Percentiles rank a stretch among this genome's conserved stretches.
These are phyloP conservation scores for Colletotrichum viniferum DNA, from an alignment of 2,329 filamentous ascomycete genomes.

Conservation along the genomic window DNA sequence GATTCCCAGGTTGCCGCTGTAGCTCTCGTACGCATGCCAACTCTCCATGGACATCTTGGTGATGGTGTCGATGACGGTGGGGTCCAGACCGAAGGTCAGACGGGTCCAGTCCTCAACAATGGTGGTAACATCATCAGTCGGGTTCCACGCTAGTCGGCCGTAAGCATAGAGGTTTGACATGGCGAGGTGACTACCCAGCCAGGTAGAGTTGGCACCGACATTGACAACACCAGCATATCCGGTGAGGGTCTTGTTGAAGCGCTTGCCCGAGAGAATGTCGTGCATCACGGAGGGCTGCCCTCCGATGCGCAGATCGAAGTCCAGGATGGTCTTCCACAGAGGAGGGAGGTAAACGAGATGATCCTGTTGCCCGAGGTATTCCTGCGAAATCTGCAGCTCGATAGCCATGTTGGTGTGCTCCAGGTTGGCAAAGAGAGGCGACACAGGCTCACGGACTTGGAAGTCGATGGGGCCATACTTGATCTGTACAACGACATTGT, in stretches of 20 bases:
- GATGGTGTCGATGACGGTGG: constrained; percentile 60
- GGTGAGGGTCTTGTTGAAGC: constrained; percentile 60
- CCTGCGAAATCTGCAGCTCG: constrained; percentile 70
- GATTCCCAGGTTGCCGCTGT: constrained; percentile 72
- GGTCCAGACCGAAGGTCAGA: constrained; percentile 65
- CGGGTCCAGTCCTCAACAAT: constrained; percentile 71
- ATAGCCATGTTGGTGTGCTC: constrained; percentile 54
- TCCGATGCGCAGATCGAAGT: constrained; percentile 70
- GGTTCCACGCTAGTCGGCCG: constrained; percentile 70
- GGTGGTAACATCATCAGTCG: constrained; percentile 47
- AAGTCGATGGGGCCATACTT: constrained; percentile 80
- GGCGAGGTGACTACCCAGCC: constrained; percentile 71
- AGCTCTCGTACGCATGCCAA: constrained; percentile 75
- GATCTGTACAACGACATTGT: constrained; percentile 75
- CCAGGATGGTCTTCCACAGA: constrained; percentile 70
- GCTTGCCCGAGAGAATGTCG: constrained; percentile 64
- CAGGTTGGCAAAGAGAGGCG: constrained; percentile 65
- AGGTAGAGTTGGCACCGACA: constrained; percentile 68
- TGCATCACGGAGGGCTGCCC: constrained; percentile 58
- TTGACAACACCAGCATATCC: constrained; percentile 72
- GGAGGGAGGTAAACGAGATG: constrained; percentile 73
- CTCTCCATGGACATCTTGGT: constrained; percentile 69
- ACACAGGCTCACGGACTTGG: constrained; percentile 71
- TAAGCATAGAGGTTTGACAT: constrained; percentile 77
- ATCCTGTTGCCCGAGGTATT: constrained; percentile 73